phyloP scores from a whole-genome alignment of 257 asterid species.

The Schizonepeta tenuifolia region DNA sequence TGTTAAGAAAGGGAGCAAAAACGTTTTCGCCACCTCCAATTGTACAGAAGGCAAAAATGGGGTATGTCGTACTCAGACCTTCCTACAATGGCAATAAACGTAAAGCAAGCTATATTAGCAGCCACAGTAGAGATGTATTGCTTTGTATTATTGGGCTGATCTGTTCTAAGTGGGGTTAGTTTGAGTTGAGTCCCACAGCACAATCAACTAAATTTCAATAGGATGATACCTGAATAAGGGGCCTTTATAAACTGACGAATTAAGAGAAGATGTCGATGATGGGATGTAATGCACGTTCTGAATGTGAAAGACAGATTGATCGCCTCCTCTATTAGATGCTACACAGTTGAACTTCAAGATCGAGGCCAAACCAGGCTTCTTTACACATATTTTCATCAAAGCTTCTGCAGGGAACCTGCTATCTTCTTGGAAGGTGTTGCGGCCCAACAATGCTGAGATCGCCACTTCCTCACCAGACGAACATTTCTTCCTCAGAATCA shows the following conservation, averaged over 20 bases:
- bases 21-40: neutral
- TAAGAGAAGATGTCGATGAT: slow-evolving; percentile 46
- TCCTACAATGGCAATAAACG: neutral
- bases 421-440: slow-evolving; percentile 42
- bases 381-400: slow-evolving; percentile 77
- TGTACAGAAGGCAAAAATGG: neutral
- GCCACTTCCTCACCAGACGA: slow-evolving; percentile 85
- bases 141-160: neutral
- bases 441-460: slow-evolving; percentile 72
- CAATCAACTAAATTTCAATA: slow-evolving; percentile 1
- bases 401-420: slow-evolving; percentile 58
- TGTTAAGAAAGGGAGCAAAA: neutral
- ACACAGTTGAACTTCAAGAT: slow-evolving; percentile 84
- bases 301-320: slow-evolving; percentile 50
- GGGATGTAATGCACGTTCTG: slow-evolving; percentile 58
- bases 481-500: slow-evolving; percentile 65
- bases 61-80: neutral
- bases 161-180: neutral
- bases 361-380: slow-evolving; percentile 76
- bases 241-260: slow-evolving; percentile 55
- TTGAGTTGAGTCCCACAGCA: slow-evolving; percentile 2
- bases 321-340: slow-evolving; percentile 49
- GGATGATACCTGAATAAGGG: slow-evolving; percentile 68
- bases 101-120: neutral
- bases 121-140: neutral